Evolutionary conservation across 164 flowering plant species (phyloP), one percentile per base, ranked within the genome.

Genomic region (Liquidambar formosana): DNA sequence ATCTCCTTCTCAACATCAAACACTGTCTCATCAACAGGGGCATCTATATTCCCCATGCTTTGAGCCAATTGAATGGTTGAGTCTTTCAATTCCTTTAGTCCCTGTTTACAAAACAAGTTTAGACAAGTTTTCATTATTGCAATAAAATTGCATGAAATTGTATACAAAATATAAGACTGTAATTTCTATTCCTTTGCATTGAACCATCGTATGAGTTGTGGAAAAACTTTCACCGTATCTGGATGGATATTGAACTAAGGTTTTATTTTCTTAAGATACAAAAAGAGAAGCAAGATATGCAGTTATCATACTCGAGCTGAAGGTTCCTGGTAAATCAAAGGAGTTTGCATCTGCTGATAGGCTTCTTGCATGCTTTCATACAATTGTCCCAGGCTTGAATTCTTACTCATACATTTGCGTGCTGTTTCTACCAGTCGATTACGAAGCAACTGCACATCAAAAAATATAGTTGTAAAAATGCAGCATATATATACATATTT

Each of bases 291-390:
- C 12, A 49, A 9, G 8, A 19, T 38, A 45, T 45, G n/a, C 46
- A 23, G 44, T 21, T 23, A 68, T 18, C 60, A 43, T 74, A 79
- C 83, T 71, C 2, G 71, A 71, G 78, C 59, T 64, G 85, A 70
- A 59, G 83, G 73, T 33, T 72, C 69, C 64, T 80, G 83, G 68
- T 78, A 67, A 45, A 65, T 44, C 26, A 80, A 49, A 14, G 84
- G 86, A 13, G 76, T 71, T 72, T 80, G 86, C 84, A 80, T 83
- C n/a, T 80, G 77, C 27, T 74, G 64, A 57, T 80, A 83, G 11
- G 80, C 77, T 66, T 76, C 81, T 74, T 81, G 83, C 86, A 79
- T 73, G 66, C 69, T 79, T 72, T 59, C 79, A 63, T 83, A 81
- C 63, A 83, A 67, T 64, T 83, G 75, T 22, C 63, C 79, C 73